phyloP scores from a whole-genome alignment of 2,329 filamentous ascomycete genomes.

The Penicillium griseofulvum region DNA sequence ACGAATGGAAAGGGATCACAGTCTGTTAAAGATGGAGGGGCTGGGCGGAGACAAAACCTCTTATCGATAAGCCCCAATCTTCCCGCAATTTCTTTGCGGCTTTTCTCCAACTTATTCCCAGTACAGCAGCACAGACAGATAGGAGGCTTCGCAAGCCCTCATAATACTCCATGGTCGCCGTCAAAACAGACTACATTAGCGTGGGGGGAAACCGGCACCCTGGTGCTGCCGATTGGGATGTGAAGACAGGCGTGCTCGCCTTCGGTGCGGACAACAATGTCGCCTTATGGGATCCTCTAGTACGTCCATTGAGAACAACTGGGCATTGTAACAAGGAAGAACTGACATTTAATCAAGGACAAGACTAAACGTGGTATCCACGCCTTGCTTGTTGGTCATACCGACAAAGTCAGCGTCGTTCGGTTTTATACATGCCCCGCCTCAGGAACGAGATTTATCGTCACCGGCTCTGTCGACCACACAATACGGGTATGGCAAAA shows the following conservation, averaged over 20 bases:
- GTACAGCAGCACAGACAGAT: neutral
- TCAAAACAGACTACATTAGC: constrained; percentile 58
- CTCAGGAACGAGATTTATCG: constrained; percentile 56
- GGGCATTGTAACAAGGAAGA: constrained; percentile 5
- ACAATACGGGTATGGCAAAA: constrained; percentile 64
- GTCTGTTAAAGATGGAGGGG: constrained; percentile 16
- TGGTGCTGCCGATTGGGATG: constrained; percentile 84
- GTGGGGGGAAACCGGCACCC: constrained; percentile 93
- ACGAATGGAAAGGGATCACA: neutral
- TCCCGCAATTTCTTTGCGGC: constrained; percentile 23
- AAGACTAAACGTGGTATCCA: constrained; percentile 57
- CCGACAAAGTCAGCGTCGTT: constrained; percentile 76
- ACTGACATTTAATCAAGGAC: constrained; percentile 37
- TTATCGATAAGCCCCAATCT: constrained; percentile 42
- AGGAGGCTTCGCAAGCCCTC: neutral
- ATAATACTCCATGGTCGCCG: constrained; percentile 36
- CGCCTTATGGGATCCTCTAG: constrained; percentile 79
- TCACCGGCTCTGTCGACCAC: constrained; percentile 81
- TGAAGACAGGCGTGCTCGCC: constrained; percentile 66
- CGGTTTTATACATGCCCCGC: constrained; percentile 64
- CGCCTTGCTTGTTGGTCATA: constrained; percentile 70
- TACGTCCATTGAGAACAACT: constrained; percentile 45
- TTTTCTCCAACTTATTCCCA: constrained; percentile 14
- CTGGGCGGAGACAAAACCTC: constrained; percentile 13
- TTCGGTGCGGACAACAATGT: constrained; percentile 89